Conservation (phyloP, 23 red algal genomes). For the Gracilariopsis chorda region DNA sequence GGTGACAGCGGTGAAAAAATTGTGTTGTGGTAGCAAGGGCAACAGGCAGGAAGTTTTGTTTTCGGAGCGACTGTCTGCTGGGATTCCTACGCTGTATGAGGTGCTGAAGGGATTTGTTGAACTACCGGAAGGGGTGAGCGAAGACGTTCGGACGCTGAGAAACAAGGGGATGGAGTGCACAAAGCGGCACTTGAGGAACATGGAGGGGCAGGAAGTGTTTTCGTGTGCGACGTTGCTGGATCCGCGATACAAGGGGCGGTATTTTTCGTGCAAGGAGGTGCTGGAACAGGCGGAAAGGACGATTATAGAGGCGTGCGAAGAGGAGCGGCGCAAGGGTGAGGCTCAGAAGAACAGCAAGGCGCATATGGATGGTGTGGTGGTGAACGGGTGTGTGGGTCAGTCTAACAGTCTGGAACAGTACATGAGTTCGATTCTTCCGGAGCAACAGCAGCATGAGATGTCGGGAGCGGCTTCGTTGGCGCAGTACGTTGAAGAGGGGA, state of each 20-base stretch:
- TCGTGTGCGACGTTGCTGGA: slow-evolving; percentile 40
- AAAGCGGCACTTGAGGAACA: neutral
- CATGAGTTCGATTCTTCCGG: slow-evolving; percentile 7
- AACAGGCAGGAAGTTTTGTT: neutral
- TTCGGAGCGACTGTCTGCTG: neutral
- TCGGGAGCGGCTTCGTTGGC: neutral
- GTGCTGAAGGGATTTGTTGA: neutral
- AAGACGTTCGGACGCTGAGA: neutral
- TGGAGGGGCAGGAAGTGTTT: slow-evolving; percentile 6
- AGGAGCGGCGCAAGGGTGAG: neutral
- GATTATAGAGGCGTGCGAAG: neutral
- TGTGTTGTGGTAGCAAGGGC: neutral
- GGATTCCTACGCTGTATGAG: neutral
- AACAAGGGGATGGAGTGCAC: neutral
- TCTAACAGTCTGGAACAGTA: neutral
- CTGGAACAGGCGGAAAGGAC: neutral
- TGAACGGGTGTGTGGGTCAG: neutral
- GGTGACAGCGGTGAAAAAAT: neutral
- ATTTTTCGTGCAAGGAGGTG: neutral
- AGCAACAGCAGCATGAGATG: neutral
- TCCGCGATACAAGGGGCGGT: slow-evolving; percentile 27
- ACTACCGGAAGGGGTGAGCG: neutral
- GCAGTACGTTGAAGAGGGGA: neutral
- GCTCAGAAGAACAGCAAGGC: neutral
- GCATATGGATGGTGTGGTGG: neutral